Percentiles rank a stretch among this genome's conserved stretches.
These are phyloP conservation scores for Stagonosporopsis chrysanthemi DNA, from an alignment of 2,329 filamentous ascomycete genomes.

Conservation along the genomic window DNA sequence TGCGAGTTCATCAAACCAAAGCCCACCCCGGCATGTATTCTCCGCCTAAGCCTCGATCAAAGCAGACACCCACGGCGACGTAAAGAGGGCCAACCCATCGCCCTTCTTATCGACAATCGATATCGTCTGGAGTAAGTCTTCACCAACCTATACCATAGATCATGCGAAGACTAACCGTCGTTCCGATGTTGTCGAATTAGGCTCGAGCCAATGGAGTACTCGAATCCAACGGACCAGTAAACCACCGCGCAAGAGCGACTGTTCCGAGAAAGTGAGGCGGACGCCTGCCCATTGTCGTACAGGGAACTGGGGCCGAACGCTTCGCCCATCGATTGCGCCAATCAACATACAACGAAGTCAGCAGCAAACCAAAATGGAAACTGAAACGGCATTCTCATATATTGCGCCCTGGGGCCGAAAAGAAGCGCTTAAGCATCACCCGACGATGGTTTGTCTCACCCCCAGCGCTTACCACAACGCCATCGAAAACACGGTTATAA, in stretches of 20 bases:
- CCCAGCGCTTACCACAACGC: not conserved
- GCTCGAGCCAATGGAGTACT: slow-evolving; percentile 1
- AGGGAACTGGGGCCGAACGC: not conserved
- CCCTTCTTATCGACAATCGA: not conserved
- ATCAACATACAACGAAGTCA: not conserved
- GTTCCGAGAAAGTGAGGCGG: not conserved
- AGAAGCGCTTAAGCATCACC: not conserved
- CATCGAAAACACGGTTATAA: too few relatives aligned
- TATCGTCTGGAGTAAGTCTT: not conserved
- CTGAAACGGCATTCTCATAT: not conserved
- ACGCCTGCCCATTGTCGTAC: not conserved
- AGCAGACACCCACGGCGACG: too few relatives aligned
- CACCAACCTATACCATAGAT: not conserved
- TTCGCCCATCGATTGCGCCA: not conserved
- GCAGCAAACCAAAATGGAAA: not conserved
- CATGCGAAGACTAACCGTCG: not conserved
- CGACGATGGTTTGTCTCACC: not conserved
- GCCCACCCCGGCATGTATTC: not conserved
- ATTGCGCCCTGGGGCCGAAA: not conserved
- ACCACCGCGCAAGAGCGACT: not conserved
- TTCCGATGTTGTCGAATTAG: slow-evolving; percentile 1
- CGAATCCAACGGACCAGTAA: not conserved
- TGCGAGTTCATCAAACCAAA: not conserved
- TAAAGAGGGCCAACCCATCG: not conserved
- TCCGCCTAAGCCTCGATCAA: not conserved